Base-by-base conservation (phyloP, 331 rosid species). In the Quercus tomentella region DNA sequence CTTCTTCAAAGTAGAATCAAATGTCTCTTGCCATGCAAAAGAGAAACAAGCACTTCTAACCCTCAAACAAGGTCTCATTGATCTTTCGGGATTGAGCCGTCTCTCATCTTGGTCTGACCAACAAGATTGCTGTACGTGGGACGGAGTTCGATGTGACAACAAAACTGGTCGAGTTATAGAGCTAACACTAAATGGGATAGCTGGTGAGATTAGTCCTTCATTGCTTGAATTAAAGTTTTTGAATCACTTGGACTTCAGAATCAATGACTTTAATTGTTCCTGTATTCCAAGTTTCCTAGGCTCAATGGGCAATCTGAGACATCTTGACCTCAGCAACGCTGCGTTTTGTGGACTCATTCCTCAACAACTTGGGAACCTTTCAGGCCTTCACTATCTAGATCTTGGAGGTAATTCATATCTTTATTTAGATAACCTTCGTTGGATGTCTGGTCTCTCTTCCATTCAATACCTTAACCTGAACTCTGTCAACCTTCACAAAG, bases 41-140 rank as follows among this genome's bases (percentile, higher is more conserved):
- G 90, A 87, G 67, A 81, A 60, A 28, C 55, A 73, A 28, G 84
- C 82, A 5, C 86, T 87, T 17, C 86, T 87, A 30, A 82, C 72
- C n/a, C 72, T 84, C 74, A 87, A 87, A 82, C 70, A 78, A 7
- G 79, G 75, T 60, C 62, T 87, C 9, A 6, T 49, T 22, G 55
- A 80, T 58, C 75, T 60, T 70, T 41, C 70, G 26, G 56, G 55
- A 31, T 75, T 57, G 21, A 62, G 61, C 37, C 79, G 62, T 56
- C 85, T 86, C 37, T 80, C 87, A 26, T 74, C 87, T 26, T 83
- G 89, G 89, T 76, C 85, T 45, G 55, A 31, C 10, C 20, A 74
- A 54, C 63, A 15, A 2, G 85, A 86, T 55, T 86, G 89, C 17
- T 86, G 89, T 37, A 58, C 58, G 33, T 86, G 89, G 85, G 20